Percentiles rank a stretch among this genome's conserved stretches.
These are phyloP conservation scores for Epichloe gansuensis DNA, from an alignment of 2,329 filamentous ascomycete genomes.

Conservation along the genomic window DNA sequence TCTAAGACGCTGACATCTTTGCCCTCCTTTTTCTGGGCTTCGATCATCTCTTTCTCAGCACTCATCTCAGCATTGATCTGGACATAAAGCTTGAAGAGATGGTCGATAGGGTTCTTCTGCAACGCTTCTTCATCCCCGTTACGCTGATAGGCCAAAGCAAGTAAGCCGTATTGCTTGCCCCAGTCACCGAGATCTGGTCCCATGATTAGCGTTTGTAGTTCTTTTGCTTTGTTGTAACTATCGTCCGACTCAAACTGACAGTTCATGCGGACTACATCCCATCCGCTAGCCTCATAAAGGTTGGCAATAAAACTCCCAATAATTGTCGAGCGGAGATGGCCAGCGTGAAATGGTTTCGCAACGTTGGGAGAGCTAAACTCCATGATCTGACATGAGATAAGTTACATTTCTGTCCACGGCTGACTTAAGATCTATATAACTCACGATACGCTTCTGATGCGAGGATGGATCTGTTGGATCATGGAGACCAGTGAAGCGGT, in stretches of 20 bases:
- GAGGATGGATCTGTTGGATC: slow-evolving; percentile 47
- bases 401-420: background rate
- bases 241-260: slow-evolving; percentile 11
- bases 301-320: slow-evolving; percentile 68
- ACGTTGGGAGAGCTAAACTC: slow-evolving; percentile 83
- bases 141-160: slow-evolving; percentile 62
- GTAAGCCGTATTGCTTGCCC: slow-evolving; percentile 64
- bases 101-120: slow-evolving; percentile 62
- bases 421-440: background rate
- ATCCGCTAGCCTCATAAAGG: slow-evolving; percentile 56
- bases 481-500: slow-evolving; percentile 44
- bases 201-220: background rate
- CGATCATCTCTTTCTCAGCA: slow-evolving; percentile 54
- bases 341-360: slow-evolving; percentile 72
- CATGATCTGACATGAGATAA: slow-evolving; percentile 36
- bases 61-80: slow-evolving; percentile 57
- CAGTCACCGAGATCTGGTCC: slow-evolving; percentile 57
- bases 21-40: slow-evolving; percentile 39
- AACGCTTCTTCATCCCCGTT: slow-evolving; percentile 65
- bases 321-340: slow-evolving; percentile 65
- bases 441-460: slow-evolving; percentile 45
- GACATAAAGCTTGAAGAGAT: slow-evolving; percentile 72
- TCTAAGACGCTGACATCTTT: slow-evolving; percentile 35
- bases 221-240: background rate
- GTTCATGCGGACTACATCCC: slow-evolving; percentile 64